phyloP scores from a whole-genome alignment of 2,329 filamentous ascomycete genomes.

The Penicillium sp. region DNA sequence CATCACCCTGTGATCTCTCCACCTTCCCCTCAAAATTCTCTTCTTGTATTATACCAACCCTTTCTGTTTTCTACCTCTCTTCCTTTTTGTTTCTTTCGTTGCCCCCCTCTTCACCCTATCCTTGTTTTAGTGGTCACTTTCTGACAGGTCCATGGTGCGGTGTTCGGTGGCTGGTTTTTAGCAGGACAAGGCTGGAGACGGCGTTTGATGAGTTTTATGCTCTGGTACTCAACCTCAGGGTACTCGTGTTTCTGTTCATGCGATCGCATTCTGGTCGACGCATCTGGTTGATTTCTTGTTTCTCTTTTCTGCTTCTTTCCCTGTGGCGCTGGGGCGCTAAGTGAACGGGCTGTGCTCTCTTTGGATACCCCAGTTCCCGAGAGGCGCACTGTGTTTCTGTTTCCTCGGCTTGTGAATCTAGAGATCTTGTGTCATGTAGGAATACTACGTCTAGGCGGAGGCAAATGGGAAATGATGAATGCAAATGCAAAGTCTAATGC shows the following conservation, averaged over 20 bases:
- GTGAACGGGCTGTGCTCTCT: conserved; percentile 26
- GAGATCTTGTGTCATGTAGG: conserved; percentile 40
- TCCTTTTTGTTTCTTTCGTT: conserved; percentile 22
- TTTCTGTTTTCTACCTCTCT: conserved; percentile 27
- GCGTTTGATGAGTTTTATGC: conserved; percentile 38
- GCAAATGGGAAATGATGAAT: conserved; percentile 34
- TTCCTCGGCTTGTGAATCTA: conserved; percentile 24
- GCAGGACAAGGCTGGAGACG: conserved; percentile 38
- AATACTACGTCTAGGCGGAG: conserved; percentile 37
- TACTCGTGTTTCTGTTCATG: conserved; percentile 24
- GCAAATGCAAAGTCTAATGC: conserved; percentile 33
- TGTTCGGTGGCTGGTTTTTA: conserved; percentile 42
- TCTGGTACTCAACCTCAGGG: conserved; percentile 3
- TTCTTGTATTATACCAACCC: conserved; percentile 43
- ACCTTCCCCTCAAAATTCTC: conserved; percentile 21
- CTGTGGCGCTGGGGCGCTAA: conserved; percentile 24
- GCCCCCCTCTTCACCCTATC: conserved; percentile 20
- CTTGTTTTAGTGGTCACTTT: conserved; percentile 30
- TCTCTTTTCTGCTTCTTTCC: conserved; percentile 20
- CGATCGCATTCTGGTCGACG: conserved; percentile 30
- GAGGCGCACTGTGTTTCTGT: conserved; percentile 25
- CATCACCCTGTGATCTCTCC: conserved; percentile 51
- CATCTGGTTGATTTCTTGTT: conserved; percentile 26
- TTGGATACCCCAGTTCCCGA: conserved; percentile 39
- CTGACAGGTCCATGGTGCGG: conserved; percentile 45